Conservation (phyloP, 257 asterid genomes). For the Henckelia pumila region DNA sequence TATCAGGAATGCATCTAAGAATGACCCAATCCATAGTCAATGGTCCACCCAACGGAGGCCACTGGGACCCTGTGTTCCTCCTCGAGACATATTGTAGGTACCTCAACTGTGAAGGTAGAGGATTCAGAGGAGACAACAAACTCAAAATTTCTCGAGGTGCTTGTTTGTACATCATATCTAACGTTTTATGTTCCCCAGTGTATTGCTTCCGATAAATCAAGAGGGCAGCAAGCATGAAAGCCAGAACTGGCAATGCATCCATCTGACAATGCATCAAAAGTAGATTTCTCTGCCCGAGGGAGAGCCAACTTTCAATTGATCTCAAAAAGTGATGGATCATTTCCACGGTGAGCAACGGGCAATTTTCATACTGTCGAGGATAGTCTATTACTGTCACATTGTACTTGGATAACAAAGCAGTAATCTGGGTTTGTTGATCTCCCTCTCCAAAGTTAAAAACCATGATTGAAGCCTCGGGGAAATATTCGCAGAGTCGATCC, state of each 20-base stretch:
- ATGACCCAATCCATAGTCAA: constrained; percentile 52
- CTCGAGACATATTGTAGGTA: constrained; percentile 63
- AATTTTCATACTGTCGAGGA: constrained; percentile 40
- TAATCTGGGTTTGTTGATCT: constrained; percentile 35
- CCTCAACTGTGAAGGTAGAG: constrained; percentile 73
- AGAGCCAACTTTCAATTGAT: constrained; percentile 63
- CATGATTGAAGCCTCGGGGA: constrained; percentile 56
- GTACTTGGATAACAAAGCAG: constrained; percentile 31
- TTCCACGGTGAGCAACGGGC: constrained; percentile 58
- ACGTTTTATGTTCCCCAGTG: constrained; percentile 52
- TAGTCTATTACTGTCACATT: constrained; percentile 49
- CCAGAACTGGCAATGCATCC: constrained; percentile 54
- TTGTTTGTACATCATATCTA: constrained; percentile 67
- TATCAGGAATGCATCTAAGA: constrained; percentile 45
- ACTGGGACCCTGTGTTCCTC: constrained; percentile 45
- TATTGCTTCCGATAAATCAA: constrained; percentile 48
- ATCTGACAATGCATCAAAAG: constrained; percentile 64
- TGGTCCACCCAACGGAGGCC: constrained; percentile 59
- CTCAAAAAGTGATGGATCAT: constrained; percentile 59
- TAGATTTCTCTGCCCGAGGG: constrained; percentile 51
- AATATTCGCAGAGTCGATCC: constrained; percentile 47
- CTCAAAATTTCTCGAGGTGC: constrained; percentile 51
- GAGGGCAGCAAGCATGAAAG: constrained; percentile 55
- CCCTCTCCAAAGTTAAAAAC: constrained; percentile 56
- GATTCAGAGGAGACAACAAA: constrained; percentile 45